These are phyloP conservation scores for Aspergillus novofumigatus DNA, from an alignment of 2,329 filamentous ascomycete species.

Conservation along the genomic window DNA sequence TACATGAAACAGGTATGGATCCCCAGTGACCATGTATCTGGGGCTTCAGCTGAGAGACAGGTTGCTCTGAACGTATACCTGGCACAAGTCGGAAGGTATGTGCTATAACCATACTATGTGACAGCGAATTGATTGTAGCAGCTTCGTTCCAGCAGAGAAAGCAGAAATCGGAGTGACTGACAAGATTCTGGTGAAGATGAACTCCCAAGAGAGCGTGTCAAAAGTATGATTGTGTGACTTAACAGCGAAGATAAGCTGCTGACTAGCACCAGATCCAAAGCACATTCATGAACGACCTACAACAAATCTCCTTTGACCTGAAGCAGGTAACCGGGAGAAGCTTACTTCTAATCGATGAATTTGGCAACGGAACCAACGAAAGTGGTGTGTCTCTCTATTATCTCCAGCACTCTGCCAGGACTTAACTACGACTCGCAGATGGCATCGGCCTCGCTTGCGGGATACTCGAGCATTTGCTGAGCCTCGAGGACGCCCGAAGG, in stretches of 20 bases:
- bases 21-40: neutral
- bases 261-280: conserved; percentile 49
- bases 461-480: conserved; percentile 55
- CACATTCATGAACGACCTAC: conserved; percentile 76
- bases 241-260: neutral
- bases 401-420: neutral
- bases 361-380: conserved; percentile 66
- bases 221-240: conserved; percentile 32
- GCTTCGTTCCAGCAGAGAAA: conserved; percentile 76
- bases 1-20: conserved; percentile 75
- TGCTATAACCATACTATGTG: neutral
- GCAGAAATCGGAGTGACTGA: conserved; percentile 84
- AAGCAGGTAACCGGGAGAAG: conserved; percentile 71
- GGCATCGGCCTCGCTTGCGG: conserved; percentile 62
- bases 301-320: conserved; percentile 75
- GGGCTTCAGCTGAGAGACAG: conserved; percentile 18
- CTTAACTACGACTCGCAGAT: conserved; percentile 38
- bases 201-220: conserved; percentile 67
- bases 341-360: conserved; percentile 88
- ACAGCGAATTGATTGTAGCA: conserved; percentile 31
- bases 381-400: conserved; percentile 35
- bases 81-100: conserved; percentile 71
- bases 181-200: conserved; percentile 82
- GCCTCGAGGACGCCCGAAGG: conserved; percentile 52
- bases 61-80: conserved; percentile 86